Percentiles rank a stretch among this genome's conserved stretches.
Evolutionary conservation across 768 basidiomycete species (phyloP).

Genomic region (Chalciporus sphaerocephalus): DNA sequence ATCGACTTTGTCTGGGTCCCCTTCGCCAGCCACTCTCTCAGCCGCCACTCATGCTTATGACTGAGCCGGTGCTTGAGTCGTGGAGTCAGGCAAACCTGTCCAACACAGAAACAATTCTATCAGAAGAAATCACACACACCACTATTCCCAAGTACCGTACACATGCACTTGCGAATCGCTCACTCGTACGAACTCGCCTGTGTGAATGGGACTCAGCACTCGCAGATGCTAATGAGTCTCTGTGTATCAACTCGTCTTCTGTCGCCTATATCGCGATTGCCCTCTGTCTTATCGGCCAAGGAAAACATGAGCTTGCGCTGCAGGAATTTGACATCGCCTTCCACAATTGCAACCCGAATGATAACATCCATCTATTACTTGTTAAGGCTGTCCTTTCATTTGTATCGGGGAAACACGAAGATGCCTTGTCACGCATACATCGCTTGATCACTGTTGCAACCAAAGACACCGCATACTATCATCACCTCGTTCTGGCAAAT

Average conservation of each 20-base stretch:
- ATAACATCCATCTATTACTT: not conserved
- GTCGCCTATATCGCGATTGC: not conserved
- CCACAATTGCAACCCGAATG: not conserved
- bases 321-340: not conserved
- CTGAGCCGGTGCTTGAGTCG: not conserved
- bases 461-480: not conserved
- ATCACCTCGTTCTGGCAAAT: not conserved
- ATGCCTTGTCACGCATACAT: not conserved
- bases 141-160: not conserved
- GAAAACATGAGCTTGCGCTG: not conserved
- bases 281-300: not conserved
- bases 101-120: constrained; percentile 2
- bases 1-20: not conserved
- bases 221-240: constrained; percentile 3
- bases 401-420: not conserved
- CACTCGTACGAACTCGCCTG: not conserved
- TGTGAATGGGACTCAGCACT: not conserved
- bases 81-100: not conserved
- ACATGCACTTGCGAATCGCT: not conserved
- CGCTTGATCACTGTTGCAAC: not conserved
- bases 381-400: not conserved
- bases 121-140: not conserved
- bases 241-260: not conserved
- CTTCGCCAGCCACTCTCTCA: not conserved
- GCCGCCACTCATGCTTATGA: not conserved